Percentiles rank a stretch among this genome's conserved stretches.
Evolutionary conservation across 768 basidiomycete species (phyloP).

Genomic region (Cubamyces lactineus): DNA sequence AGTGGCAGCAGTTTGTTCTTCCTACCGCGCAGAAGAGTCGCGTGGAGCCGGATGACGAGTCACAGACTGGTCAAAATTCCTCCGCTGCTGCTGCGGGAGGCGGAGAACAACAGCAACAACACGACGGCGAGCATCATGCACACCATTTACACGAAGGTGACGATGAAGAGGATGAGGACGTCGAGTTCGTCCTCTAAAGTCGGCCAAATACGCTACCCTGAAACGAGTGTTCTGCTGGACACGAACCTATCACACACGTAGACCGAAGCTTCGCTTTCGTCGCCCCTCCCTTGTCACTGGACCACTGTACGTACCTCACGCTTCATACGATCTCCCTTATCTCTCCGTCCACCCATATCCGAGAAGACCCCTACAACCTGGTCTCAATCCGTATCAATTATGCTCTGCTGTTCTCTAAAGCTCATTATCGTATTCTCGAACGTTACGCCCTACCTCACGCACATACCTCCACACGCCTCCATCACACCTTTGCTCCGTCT

Average conservation of each 20-base stretch:
- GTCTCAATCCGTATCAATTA: conserved; percentile 10
- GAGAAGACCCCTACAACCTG: conserved; percentile 10
- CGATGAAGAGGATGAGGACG: conserved; percentile 74
- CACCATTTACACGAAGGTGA: conserved; percentile 39
- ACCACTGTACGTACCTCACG: not conserved
- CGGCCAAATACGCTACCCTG: conserved; percentile 13
- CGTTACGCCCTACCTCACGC: conserved; percentile 9
- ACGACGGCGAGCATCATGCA: conserved; percentile 41
- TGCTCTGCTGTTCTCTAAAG: conserved; percentile 19
- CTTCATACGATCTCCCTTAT: not conserved
- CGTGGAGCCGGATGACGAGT: conserved; percentile 35
- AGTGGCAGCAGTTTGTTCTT: conserved; percentile 64
- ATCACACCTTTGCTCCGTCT: not conserved
- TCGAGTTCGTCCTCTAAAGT: conserved; percentile 70
- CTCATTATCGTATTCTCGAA: conserved; percentile 17
- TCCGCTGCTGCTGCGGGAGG: not conserved
- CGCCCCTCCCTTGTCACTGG: not conserved
- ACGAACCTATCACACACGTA: not conserved
- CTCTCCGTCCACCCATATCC: not conserved
- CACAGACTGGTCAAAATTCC: not conserved
- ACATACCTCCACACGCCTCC: not conserved
- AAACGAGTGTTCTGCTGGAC: not conserved
- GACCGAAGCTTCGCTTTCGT: not conserved
- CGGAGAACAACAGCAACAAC: not conserved
- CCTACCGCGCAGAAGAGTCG: conserved; percentile 61